Percentiles rank a stretch among this genome's conserved stretches.
Evolutionary conservation across 2,329 filamentous ascomycete genomes (phyloP).

Genomic region (Didymella lethalis): DNA sequence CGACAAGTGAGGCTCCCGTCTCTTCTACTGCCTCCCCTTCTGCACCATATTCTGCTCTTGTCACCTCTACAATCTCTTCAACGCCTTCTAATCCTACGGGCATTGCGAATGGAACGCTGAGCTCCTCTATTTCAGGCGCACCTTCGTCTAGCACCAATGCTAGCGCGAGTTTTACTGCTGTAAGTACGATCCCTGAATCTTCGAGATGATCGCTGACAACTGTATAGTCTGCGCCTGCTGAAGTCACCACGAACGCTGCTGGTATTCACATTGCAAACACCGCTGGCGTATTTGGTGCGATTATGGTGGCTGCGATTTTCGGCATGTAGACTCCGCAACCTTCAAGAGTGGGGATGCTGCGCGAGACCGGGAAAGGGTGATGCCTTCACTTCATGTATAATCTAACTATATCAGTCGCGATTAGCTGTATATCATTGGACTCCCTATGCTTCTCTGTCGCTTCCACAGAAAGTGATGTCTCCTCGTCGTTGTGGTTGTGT

Average conservation of each 20-base stretch:
- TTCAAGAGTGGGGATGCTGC: too few relatives aligned
- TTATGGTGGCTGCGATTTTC: conserved; percentile 28
- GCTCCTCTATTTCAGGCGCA: conserved; percentile 9
- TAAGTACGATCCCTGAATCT: conserved; percentile 8
- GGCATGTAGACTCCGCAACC: conserved; percentile 18
- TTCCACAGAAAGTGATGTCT: too few relatives aligned
- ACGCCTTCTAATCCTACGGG: neutral
- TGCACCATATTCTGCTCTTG: neutral
- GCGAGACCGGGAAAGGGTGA: too few relatives aligned
- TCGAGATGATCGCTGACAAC: too few relatives aligned
- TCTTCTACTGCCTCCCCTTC: conserved; percentile 6
- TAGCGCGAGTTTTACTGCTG: conserved; percentile 26
- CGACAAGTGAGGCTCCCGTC: conserved; percentile 12
- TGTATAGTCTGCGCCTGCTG: conserved; percentile 26
- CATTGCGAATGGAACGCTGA: conserved; percentile 13
- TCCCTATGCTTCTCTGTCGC: too few relatives aligned
- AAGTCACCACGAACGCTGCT: conserved; percentile 30
- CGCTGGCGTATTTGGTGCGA: conserved; percentile 27
- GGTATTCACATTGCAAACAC: conserved; percentile 8
- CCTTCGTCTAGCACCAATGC: conserved; percentile 22
- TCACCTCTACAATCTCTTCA: conserved; percentile 6
- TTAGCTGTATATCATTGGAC: too few relatives aligned
- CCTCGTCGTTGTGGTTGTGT: too few relatives aligned
- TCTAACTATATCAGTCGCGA: too few relatives aligned
- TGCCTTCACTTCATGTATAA: too few relatives aligned